Percentiles rank a stretch among this genome's conserved stretches.
phyloP scores from a whole-genome alignment of 352 stramenopile species.

The Globisporangium nunn region DNA sequence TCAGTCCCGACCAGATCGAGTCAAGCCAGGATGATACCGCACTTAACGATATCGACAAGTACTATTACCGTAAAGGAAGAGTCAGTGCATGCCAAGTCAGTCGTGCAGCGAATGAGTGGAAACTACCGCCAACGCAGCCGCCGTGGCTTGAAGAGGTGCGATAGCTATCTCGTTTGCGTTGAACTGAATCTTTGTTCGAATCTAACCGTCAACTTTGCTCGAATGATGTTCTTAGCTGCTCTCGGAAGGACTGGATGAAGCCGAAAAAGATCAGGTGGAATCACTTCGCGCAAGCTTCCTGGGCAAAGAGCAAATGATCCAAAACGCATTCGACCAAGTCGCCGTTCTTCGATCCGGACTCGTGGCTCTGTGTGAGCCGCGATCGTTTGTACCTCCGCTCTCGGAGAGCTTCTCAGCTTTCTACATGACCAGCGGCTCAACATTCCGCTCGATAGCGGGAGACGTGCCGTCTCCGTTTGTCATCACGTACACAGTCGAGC shows the following conservation, averaged over 20 bases:
- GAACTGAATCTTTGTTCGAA: not conserved
- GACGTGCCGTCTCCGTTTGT: slow-evolving; percentile 8
- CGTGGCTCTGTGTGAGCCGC: not conserved
- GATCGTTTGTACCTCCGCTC: not conserved
- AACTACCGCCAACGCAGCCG: slow-evolving; percentile 5
- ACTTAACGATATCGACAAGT: not conserved
- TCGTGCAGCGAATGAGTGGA: slow-evolving; percentile 1
- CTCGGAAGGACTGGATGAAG: slow-evolving; percentile 5
- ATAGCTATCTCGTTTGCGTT: not conserved
- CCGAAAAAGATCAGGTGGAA: slow-evolving; percentile 3
- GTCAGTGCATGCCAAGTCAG: slow-evolving; percentile 1
- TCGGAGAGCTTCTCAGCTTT: slow-evolving; percentile 8
- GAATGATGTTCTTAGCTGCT: slow-evolving; percentile 5
- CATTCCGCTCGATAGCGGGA: slow-evolving; percentile 1
- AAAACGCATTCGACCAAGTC: slow-evolving; percentile 11
- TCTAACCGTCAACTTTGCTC: not conserved
- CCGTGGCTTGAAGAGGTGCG: slow-evolving; percentile 13
- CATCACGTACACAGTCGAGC: slow-evolving; percentile 10
- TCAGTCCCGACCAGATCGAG: not conserved
- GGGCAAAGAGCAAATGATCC: slow-evolving; percentile 6
- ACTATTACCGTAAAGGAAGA: slow-evolving; percentile 2
- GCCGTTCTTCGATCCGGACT: slow-evolving; percentile 1
- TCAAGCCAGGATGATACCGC: not conserved
- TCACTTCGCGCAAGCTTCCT: not conserved
- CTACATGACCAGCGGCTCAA: slow-evolving; percentile 6